Evolutionary conservation across 2,329 filamentous ascomycete genomes (phyloP).

Genomic region (Dendryphion nanum): DNA sequence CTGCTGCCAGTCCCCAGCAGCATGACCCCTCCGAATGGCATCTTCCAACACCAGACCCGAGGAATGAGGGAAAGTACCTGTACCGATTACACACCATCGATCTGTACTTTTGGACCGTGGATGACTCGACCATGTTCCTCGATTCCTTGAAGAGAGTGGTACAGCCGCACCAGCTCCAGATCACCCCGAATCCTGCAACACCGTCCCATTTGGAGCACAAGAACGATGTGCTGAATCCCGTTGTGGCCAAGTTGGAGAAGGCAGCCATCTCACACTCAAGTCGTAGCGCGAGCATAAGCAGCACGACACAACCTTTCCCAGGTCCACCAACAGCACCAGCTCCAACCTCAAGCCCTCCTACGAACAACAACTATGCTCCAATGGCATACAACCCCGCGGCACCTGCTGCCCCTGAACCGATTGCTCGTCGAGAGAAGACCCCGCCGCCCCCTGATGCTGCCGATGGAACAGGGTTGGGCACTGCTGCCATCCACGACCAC

Average conservation of each 20-base stretch:
- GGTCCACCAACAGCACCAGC: constrained; percentile 36
- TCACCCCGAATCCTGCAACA: constrained; percentile 34
- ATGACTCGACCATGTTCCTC: constrained; percentile 69
- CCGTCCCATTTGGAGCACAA: constrained; percentile 44
- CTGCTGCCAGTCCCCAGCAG: constrained; percentile 46
- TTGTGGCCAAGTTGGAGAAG: constrained; percentile 72
- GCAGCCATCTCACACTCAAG: constrained; percentile 61
- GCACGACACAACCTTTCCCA: constrained; percentile 38
- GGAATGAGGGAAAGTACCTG: constrained; percentile 75
- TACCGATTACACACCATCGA: constrained; percentile 75
- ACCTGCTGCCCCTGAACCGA: constrained; percentile 69
- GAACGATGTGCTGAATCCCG: constrained; percentile 58
- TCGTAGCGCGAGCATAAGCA: constrained; percentile 37
- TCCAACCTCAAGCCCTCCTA: constrained; percentile 28
- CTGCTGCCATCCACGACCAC: constrained; percentile 41
- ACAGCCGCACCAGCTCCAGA: constrained; percentile 54
- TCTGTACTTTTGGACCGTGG: constrained; percentile 75
- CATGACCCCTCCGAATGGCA: constrained; percentile 66
- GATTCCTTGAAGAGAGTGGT: constrained; percentile 66
- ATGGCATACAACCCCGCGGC: constrained; percentile 79
- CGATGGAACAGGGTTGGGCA: constrained; percentile 44
- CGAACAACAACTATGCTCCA: constrained; percentile 50
- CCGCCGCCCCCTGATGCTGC: constrained; percentile 69
- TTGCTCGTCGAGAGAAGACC: constrained; percentile 75
- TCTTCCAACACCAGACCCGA: constrained; percentile 68